A percentile compares a stretch with the other conserved stretches of the same genome.
Conservation (phyloP, 139 green algal species). For the Pleodorina starrii region DNA sequence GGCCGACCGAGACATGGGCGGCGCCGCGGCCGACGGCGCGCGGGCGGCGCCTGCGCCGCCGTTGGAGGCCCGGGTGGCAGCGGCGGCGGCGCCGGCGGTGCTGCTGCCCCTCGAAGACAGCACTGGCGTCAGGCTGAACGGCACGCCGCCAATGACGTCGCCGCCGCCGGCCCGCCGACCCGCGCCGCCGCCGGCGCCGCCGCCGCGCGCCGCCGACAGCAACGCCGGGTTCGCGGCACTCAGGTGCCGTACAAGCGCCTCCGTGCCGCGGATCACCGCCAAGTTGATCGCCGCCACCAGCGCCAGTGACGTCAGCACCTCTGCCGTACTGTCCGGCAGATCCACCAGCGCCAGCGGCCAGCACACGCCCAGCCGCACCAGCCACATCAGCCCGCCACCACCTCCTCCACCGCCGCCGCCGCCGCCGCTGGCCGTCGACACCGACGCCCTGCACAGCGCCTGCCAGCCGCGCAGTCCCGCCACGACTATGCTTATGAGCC, state of each 20-base stretch:
- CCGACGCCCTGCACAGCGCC: conserved; percentile 28
- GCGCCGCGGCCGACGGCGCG: neutral
- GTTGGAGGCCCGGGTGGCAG: neutral
- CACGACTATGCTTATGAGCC: conserved; percentile 36
- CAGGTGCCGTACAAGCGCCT: conserved; percentile 19
- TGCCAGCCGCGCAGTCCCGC: conserved; percentile 26
- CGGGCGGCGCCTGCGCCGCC: neutral
- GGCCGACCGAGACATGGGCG: neutral
- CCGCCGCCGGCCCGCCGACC: neutral
- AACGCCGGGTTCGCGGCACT: neutral
- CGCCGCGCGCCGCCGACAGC: neutral
- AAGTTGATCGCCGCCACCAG: conserved; percentile 58
- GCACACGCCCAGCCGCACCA: conserved; percentile 38
- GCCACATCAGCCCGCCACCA: neutral
- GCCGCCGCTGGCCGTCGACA: no score
- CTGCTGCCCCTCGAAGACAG: neutral
- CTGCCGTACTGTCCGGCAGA: conserved; percentile 51
- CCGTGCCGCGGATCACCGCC: conserved; percentile 17
- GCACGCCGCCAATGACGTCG: neutral
- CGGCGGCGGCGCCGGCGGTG: neutral
- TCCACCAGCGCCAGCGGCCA: conserved; percentile 56
- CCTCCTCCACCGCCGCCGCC: neutral
- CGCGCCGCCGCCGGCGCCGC: neutral
- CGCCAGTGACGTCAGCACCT: conserved; percentile 57
- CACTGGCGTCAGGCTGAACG: neutral